phyloP scores from a whole-genome alignment of 1,284 basidiomycete species.

The Blastosporella zonata region DNA sequence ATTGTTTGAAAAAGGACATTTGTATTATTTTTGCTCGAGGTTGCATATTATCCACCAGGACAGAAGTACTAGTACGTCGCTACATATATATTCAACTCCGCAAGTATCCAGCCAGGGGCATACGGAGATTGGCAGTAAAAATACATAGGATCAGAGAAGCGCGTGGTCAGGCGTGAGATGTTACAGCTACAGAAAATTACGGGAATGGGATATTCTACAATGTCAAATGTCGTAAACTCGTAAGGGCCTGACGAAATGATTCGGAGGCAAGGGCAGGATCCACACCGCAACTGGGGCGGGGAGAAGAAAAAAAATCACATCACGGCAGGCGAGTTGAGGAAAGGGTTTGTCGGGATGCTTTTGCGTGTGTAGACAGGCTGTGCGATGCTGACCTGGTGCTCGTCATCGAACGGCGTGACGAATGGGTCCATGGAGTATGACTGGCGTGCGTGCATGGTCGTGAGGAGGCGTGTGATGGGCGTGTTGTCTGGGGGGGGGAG shows the following conservation, averaged over 20 bases:
- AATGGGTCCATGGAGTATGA: constrained; percentile 48
- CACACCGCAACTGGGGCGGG: neutral
- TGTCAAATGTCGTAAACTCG: constrained; percentile 1
- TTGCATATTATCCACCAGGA: too few relatives aligned
- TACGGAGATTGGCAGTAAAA: constrained; percentile 1
- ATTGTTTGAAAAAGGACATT: too few relatives aligned
- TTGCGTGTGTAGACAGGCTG: constrained; percentile 31
- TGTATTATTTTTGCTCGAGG: too few relatives aligned
- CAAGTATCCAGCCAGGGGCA: constrained; percentile 9
- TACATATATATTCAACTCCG: constrained; percentile 13
- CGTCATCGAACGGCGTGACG: constrained; percentile 76
- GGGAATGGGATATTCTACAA: neutral
- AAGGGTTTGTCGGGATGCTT: constrained; percentile 44
- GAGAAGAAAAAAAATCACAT: constrained; percentile 20
- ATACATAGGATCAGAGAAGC: neutral
- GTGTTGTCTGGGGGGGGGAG: constrained; percentile 24
- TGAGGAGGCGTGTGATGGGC: constrained; percentile 44
- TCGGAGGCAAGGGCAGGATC: neutral
- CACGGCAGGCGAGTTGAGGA: constrained; percentile 26
- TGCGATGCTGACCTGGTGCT: constrained; percentile 40
- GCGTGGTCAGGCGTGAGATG: neutral
- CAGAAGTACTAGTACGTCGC: constrained; percentile 1
- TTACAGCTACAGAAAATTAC: neutral
- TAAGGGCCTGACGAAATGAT: neutral
- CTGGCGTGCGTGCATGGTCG: constrained; percentile 42